phyloP scores from a whole-genome alignment of 495 filamentous ascomycete genomes.

The Trichoderma parareesei region DNA sequence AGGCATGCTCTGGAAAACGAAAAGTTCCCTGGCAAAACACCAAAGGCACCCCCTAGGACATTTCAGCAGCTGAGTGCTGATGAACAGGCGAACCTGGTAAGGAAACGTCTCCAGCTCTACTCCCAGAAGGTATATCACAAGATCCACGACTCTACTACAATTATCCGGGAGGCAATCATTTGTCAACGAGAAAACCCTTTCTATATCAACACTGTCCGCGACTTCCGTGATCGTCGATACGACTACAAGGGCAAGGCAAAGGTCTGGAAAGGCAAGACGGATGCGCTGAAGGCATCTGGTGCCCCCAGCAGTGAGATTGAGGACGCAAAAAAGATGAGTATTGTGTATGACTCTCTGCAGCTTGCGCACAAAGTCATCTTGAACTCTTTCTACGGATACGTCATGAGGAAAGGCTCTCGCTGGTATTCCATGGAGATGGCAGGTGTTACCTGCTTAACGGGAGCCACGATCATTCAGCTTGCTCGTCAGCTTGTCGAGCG shows the following conservation, averaged over 20 bases:
- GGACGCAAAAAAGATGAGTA: slow-evolving; percentile 95
- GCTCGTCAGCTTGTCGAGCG: slow-evolving; percentile 90
- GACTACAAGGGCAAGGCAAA: slow-evolving; percentile 98
- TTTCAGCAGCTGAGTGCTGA: slow-evolving; percentile 77
- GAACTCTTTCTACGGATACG: slow-evolving; percentile 98
- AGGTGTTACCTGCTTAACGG: slow-evolving; percentile 94
- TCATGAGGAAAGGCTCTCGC: slow-evolving; percentile 96
- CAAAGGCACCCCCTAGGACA: slow-evolving; percentile 58
- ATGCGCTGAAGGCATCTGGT: slow-evolving; percentile 71
- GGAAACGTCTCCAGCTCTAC: slow-evolving; percentile 86
- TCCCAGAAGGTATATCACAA: slow-evolving; percentile 99
- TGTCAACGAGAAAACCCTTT: slow-evolving; percentile 98
- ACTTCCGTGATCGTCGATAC: slow-evolving; percentile 92
- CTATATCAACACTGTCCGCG: slow-evolving; percentile 91
- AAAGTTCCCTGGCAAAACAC: slow-evolving; percentile 67
- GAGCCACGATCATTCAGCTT: slow-evolving; percentile 96
- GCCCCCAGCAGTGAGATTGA: slow-evolving; percentile 73
- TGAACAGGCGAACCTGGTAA: slow-evolving; percentile 72
- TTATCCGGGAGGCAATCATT: slow-evolving; percentile 92
- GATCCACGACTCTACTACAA: slow-evolving; percentile 90
- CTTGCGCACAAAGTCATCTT: slow-evolving; percentile 98
- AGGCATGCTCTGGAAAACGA: slow-evolving; percentile 88
- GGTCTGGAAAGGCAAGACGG: slow-evolving; percentile 95
- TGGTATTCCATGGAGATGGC: slow-evolving; percentile 99
- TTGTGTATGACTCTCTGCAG: slow-evolving; percentile 92